phyloP scores from a whole-genome alignment of 129 eudicot genomes.

The Logfia minima region DNA sequence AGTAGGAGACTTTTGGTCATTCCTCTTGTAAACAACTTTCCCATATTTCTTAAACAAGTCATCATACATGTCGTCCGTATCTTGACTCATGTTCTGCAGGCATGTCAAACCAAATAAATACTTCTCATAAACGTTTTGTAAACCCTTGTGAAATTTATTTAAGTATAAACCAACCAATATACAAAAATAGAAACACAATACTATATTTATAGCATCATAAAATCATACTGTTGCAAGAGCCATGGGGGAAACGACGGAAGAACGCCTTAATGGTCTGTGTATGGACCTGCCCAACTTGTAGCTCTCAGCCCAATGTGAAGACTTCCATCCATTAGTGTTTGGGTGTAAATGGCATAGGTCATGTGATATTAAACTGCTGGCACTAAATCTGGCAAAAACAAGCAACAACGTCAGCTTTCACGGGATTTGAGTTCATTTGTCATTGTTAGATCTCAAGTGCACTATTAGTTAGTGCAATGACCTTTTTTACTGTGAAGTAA shows the following conservation, averaged over 20 bases:
- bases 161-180: not conserved
- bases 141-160: not conserved
- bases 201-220: not conserved
- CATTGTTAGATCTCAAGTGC: not conserved
- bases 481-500: no score
- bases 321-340: conserved; percentile 21
- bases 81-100: conserved; percentile 82
- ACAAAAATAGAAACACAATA: not conserved
- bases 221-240: conserved; percentile 58
- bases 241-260: conserved; percentile 44
- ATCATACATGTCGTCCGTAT: conserved; percentile 90
- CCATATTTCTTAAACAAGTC: conserved; percentile 77
- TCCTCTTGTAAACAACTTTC: conserved; percentile 75
- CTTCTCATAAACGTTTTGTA: not conserved
- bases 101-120: conserved; percentile 9
- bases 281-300: conserved; percentile 23
- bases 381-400: conserved; percentile 30
- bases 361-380: conserved; percentile 36
- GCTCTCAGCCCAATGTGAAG: conserved; percentile 27
- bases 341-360: conserved; percentile 30
- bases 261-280: conserved; percentile 34
- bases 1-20: conserved; percentile 63
- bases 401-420: conserved; percentile 18
- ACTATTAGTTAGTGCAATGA: not conserved
- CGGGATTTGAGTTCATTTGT: not conserved